Conservation (phyloP, 306 rosid species). For the Malus sylvestris region DNA sequence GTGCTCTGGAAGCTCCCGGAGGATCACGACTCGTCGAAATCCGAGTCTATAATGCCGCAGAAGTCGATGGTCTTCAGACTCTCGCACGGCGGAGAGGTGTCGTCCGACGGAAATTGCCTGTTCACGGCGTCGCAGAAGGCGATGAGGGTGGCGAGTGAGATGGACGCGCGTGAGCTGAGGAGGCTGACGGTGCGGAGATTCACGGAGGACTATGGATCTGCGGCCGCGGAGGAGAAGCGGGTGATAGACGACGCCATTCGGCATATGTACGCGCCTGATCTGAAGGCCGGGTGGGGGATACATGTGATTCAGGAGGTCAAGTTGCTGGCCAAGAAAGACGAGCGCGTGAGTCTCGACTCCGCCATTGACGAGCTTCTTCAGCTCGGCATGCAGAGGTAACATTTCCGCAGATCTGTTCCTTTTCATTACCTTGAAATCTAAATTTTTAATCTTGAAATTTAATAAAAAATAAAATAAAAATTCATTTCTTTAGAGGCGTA, state of each 20-base stretch:
- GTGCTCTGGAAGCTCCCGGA: constrained; percentile 82
- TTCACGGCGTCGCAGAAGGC: constrained; percentile 89
- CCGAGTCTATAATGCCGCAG: not conserved
- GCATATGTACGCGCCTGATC: constrained; percentile 92
- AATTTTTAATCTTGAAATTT: not conserved
- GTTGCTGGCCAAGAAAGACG: constrained; percentile 78
- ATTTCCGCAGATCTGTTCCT: constrained; percentile 1
- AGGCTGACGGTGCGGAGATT: constrained; percentile 73
- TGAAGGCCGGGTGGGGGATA: constrained; percentile 84
- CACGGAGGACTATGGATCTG: constrained; percentile 72
- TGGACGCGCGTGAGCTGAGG: constrained; percentile 69
- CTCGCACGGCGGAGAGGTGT: constrained; percentile 92
- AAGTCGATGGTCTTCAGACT: constrained; percentile 77
- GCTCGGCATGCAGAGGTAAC: constrained; percentile 85
- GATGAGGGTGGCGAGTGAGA: constrained; percentile 44
- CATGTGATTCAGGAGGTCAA: constrained; percentile 95
- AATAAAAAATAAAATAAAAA: not conserved
- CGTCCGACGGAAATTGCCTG: constrained; percentile 85
- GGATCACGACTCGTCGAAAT: constrained; percentile 25
- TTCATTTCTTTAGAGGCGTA: not conserved
- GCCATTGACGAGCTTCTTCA: constrained; percentile 80
- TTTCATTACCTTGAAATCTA: not conserved
- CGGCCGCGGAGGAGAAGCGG: constrained; percentile 39
- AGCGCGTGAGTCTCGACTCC: constrained; percentile 61
- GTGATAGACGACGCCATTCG: constrained; percentile 56